Evolutionary conservation across 306 rosid species (phyloP), one percentile per base, ranked within the genome.

Genomic region (Glycine latifolia): DNA sequence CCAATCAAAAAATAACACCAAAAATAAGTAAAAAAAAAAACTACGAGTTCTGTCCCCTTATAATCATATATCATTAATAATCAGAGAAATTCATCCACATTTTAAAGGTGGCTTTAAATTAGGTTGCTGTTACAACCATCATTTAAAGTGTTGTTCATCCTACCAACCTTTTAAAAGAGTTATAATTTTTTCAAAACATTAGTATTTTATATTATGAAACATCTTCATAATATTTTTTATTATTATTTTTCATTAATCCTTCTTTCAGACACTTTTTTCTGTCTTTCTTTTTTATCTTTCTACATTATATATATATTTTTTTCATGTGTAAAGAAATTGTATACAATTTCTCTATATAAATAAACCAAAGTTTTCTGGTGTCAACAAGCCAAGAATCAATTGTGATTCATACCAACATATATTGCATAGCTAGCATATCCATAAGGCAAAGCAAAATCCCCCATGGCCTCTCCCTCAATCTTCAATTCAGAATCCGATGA

Each of bases 401-500:
- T 35, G 72, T 5, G 26, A 9, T 9, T 16, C 37, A 67, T 44
- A 33, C 10, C 0, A 63, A 13, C 5, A 37, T 1, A 14, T 13
- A 65, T 13, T 65, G 70, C 47, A 13, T 2, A 35, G 8, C 67
- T 2, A 35, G 8, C 67, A 60, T 4, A 31, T 31, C 14, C 15
- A 5, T 62, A 1, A 33, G 3, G 46, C 5, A 62, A 62, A 62
- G 44, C 44, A 11, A 60, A 60, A 62, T 37, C 17, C 49, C 8
- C 3, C 47, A 76, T 76, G 80, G 80, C 80, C 12, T 62, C 71
- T 31, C 26, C 0, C 1, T 9, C 73, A 16, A 77, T 77, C 65
- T 65, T 65, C n/a, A 10, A 10, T 67, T 77, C 76, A 79, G 67
- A 43, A 20, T 67, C 46, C 0, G 79, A 71, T 35, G 73, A 80